Conservation (phyloP, 257 asterid genomes). For the Henckelia pumila region DNA sequence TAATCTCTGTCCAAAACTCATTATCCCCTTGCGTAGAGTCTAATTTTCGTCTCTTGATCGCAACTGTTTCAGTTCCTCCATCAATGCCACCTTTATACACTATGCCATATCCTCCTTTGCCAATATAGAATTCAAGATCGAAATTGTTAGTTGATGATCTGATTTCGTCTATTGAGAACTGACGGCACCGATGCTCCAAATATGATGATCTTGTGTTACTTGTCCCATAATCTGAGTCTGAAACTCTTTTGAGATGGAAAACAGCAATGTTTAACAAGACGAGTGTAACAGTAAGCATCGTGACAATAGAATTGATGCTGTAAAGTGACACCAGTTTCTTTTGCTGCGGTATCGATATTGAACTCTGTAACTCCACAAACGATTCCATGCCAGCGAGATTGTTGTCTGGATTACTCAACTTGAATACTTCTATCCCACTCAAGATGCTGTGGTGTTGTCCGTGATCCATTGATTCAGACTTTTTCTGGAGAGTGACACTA, state of each 20-base stretch:
- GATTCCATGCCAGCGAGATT: conserved; percentile 43
- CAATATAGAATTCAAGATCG: conserved; percentile 42
- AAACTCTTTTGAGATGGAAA: conserved; percentile 39
- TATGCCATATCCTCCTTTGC: conserved; percentile 71
- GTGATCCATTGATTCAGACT: conserved; percentile 17
- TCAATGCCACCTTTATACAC: conserved; percentile 63
- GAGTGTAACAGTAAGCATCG: conserved; percentile 35
- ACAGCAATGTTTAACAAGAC: conserved; percentile 41
- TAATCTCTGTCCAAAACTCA: conserved; percentile 60
- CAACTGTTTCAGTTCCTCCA: conserved; percentile 45
- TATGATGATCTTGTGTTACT: conserved; percentile 29
- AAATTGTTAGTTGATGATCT: conserved; percentile 47
- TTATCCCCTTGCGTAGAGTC: conserved; percentile 58
- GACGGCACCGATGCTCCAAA: conserved; percentile 41
- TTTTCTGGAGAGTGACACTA: conserved; percentile 42
- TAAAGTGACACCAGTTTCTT: conserved; percentile 25
- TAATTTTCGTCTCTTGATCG: conserved; percentile 45
- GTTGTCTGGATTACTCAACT: conserved; percentile 68
- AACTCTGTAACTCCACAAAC: conserved; percentile 6
- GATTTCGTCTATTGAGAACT: conserved; percentile 60
- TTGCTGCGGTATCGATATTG: conserved; percentile 22
- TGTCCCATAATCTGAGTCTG: conserved; percentile 31
- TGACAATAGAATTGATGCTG: conserved; percentile 28
- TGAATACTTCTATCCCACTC: conserved; percentile 58
- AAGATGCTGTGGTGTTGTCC: conserved; percentile 29